Evolutionary conservation across 352 stramenopile species (phyloP).

Genomic region (Phytopythium litorale): DNA sequence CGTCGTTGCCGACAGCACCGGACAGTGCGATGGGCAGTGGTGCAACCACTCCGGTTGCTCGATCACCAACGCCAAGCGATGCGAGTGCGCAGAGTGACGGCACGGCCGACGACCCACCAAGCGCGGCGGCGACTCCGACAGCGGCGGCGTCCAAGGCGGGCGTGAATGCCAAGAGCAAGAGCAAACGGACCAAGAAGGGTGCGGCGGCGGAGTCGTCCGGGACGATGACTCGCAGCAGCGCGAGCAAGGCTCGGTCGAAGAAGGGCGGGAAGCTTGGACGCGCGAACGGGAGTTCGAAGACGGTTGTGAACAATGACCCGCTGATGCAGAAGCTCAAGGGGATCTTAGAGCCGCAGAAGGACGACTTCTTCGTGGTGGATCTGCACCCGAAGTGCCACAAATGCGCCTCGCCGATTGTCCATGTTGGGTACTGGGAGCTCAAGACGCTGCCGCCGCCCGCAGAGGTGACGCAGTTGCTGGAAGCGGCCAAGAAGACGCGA

Average conservation of each 20-base stretch:
- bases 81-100: constrained; percentile 24
- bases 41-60: constrained; percentile 34
- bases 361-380: constrained; percentile 98
- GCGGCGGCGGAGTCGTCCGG: constrained; percentile 44
- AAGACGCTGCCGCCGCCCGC: constrained; percentile 59
- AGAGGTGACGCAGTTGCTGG: constrained; percentile 76
- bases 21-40: constrained; percentile 17
- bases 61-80: constrained; percentile 53
- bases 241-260: constrained; percentile 68
- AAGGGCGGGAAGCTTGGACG: constrained; percentile 42
- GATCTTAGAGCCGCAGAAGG: constrained; percentile 98
- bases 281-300: constrained; percentile 54
- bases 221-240: constrained; percentile 51
- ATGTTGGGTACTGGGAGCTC: constrained; percentile 80
- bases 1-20: constrained; percentile 10
- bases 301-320: constrained; percentile 86
- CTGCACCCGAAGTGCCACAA: constrained; percentile 90
- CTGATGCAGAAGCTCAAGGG: constrained; percentile 98
- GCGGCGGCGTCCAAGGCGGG: constrained; percentile 20
- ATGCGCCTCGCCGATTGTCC: constrained; percentile 81
- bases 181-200: constrained; percentile 46
- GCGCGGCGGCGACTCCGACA: constrained; percentile 14
- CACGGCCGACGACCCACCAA: constrained; percentile 6
- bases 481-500: constrained; percentile 70
- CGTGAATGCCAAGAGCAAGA: constrained; percentile 54